Evolutionary conservation across 257 asterid genomes (phyloP), one percentile per base, ranked within the genome.

Genomic region (Perilla frutescens): DNA sequence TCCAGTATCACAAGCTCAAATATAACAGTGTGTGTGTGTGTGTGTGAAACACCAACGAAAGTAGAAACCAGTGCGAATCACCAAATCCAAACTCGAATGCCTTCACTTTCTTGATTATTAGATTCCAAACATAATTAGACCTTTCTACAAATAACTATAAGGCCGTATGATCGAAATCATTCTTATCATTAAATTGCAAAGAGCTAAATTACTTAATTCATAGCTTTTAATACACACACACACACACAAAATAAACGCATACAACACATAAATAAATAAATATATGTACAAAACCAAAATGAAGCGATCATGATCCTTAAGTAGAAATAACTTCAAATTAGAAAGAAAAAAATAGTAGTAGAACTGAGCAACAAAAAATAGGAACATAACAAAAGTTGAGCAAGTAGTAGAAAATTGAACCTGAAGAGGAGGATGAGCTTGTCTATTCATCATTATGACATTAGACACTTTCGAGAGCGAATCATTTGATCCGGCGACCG

Each of bases 351-450:
- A 45, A n/a, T 44, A 64, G 11, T 2, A 61, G 57, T 37, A 26
- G 51, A 71, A 36, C 4, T 3, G 12, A 59, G 76, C 51, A 34
- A 41, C 13, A 9, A 50, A n/a, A 66, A 31, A 14, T 40, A 36
- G 51, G 53, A 56, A 48, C 29, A 54, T 0, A 40, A 40, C 44
- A 54, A 43, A 55, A 41, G 39, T 4, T 32, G 37, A 50, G 66
- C 57, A 43, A 62, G 26, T 37, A 55, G 14, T 45, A 49, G 60
- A 34, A 62, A 63, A 55, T 36, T 6, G 71, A 79, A 87, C 86
- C 85, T 85, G 81, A 36, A 78, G 68, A 53, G 66, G 47, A 54
- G 84, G 76, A 37, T n/a, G 81, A 73, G 79, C 57, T 50, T 47
- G 76, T 66, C 3, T 70, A 13, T 76, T 71, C 58, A 73, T 71